Evolutionary conservation across 148 eudicot species (phyloP).

Genomic region (Vaccinium myrtillus): DNA sequence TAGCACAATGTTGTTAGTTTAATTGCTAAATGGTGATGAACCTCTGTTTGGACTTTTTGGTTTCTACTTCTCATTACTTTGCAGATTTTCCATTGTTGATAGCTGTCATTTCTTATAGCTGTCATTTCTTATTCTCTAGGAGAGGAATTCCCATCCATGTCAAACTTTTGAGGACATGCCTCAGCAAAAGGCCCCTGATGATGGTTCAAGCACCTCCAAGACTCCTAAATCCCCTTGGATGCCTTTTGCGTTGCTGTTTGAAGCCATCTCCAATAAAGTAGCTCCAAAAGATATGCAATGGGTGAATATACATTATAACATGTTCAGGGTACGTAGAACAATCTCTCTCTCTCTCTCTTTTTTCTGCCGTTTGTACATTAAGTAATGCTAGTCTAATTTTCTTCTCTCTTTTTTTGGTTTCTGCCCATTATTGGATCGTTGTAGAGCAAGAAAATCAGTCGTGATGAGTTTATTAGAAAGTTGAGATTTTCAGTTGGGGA

Average conservation of each 20-base stretch:
- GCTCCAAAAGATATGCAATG: constrained; percentile 25
- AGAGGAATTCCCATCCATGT: neutral
- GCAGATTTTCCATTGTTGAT: neutral
- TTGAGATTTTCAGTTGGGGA: constrained; percentile 47
- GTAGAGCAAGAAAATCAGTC: constrained; percentile 37
- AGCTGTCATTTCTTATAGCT: neutral
- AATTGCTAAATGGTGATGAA: neutral
- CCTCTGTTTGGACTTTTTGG: neutral
- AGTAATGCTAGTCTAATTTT: neutral
- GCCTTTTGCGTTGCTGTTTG: constrained; percentile 36
- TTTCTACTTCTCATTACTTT: neutral
- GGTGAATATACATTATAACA: constrained; percentile 24
- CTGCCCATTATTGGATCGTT: neutral
- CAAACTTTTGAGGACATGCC: neutral
- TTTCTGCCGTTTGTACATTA: neutral
- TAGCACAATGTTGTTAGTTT: neutral
- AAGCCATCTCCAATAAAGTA: constrained; percentile 28
- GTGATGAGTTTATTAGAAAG: constrained; percentile 40
- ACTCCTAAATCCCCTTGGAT: constrained; percentile 36
- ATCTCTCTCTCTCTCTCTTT: neutral
- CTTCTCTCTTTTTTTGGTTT: neutral
- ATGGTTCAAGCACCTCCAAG: constrained; percentile 26
- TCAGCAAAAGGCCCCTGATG: constrained; percentile 15
- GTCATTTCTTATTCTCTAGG: constrained; percentile 5
- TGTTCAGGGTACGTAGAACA: constrained; percentile 25